Percentiles rank a stretch among this genome's conserved stretches.
These are phyloP conservation scores for Botryotinia calthae DNA, from an alignment of 2,329 filamentous ascomycete genomes.

Conservation along the genomic window DNA sequence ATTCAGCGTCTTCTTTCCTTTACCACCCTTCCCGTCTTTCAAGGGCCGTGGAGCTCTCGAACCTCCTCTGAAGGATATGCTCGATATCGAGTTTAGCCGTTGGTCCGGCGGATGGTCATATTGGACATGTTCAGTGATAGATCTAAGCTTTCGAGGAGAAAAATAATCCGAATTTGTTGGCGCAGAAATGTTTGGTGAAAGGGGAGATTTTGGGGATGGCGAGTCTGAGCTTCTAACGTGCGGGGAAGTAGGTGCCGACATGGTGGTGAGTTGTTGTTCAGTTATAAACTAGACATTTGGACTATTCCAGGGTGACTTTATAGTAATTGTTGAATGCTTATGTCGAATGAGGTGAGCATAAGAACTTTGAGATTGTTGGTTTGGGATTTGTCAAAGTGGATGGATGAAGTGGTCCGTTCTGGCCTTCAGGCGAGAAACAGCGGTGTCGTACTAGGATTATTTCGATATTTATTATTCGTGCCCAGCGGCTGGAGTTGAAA, in stretches of 20 bases:
- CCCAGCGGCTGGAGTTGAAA: background rate
- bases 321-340: constrained; percentile 1
- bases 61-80: constrained; percentile 33
- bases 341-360: constrained; percentile 6
- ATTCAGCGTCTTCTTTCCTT: constrained; percentile 37
- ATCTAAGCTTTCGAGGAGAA: constrained; percentile 30
- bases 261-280: constrained; percentile 11
- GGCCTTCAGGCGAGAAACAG: constrained; percentile 19
- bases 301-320: background rate
- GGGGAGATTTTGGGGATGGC: constrained; percentile 26
- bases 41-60: constrained; percentile 26
- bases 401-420: constrained; percentile 17
- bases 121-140: constrained; percentile 38
- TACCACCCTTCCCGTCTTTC: constrained; percentile 18
- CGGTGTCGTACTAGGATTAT: constrained; percentile 17
- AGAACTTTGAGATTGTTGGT: constrained; percentile 12
- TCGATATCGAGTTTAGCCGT: constrained; percentile 30
- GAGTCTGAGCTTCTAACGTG: constrained; percentile 17
- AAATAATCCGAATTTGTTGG: constrained; percentile 24
- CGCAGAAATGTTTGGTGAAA: constrained; percentile 29
- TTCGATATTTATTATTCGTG: constrained; percentile 12
- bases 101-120: constrained; percentile 30
- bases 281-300: background rate
- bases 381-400: constrained; percentile 19
- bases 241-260: constrained; percentile 20